Percentiles rank a stretch among this genome's conserved stretches.
phyloP scores from a whole-genome alignment of 2,329 filamentous ascomycete genomes.

The Penicillium aurantiogriseum region DNA sequence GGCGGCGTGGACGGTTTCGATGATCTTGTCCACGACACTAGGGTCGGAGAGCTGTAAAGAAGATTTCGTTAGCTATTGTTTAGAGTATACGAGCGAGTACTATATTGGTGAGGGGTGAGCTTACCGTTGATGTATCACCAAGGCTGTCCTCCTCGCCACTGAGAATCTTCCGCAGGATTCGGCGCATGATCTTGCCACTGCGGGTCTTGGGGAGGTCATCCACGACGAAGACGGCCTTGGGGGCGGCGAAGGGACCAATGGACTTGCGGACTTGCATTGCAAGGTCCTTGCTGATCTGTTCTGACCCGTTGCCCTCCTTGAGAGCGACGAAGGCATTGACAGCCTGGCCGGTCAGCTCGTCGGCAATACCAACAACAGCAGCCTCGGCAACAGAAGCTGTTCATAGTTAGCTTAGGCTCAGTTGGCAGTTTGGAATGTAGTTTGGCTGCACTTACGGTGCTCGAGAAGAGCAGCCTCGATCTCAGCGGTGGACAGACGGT shows the following conservation, averaged over 20 bases:
- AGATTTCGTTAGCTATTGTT: conserved; percentile 8
- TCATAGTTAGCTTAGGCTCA: conserved; percentile 18
- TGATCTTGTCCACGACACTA: conserved; percentile 84
- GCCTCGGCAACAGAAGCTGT: conserved; percentile 72
- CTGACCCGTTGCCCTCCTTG: conserved; percentile 75
- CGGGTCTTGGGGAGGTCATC: conserved; percentile 95
- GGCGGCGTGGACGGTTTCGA: conserved; percentile 66
- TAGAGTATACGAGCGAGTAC: background rate
- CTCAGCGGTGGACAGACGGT: conserved; percentile 93
- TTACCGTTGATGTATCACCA: conserved; percentile 86
- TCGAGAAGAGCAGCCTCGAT: conserved; percentile 97
- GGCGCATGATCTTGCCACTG: conserved; percentile 98
- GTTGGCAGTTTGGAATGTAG: background rate
- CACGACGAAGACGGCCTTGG: conserved; percentile 88
- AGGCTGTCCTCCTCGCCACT: conserved; percentile 96
- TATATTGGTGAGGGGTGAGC: conserved; percentile 33
- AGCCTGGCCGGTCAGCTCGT: conserved; percentile 94
- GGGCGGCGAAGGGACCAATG: conserved; percentile 94
- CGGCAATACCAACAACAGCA: conserved; percentile 86
- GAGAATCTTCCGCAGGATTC: conserved; percentile 94
- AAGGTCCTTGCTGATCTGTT: conserved; percentile 87
- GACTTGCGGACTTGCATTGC: conserved; percentile 94
- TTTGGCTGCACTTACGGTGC: conserved; percentile 58
- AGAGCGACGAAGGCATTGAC: conserved; percentile 95
- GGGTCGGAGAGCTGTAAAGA: conserved; percentile 75